Evolutionary conservation across 352 stramenopile species (phyloP), one percentile per base, ranked within the genome.

Genomic region (Globisporangium middletonii): DNA sequence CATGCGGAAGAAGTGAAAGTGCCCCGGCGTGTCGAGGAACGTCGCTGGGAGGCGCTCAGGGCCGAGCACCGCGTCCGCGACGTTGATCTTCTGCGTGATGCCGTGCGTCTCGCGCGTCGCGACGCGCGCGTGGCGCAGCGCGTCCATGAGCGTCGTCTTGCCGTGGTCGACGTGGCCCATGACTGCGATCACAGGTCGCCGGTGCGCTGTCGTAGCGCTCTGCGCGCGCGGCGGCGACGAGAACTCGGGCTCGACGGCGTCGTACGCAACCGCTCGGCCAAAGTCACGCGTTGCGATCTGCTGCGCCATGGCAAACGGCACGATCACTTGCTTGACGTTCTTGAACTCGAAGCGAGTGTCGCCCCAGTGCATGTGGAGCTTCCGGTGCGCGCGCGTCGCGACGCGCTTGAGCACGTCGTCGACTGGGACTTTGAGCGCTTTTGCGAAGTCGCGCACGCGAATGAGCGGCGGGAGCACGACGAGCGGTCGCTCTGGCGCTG

Each of bases 131-230:
- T 63, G 54, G 11, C 97, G 79, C 55, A 99, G 80, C n/a, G 86
- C 83, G 72, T 99, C 98, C 50, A 99, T 86, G 13, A 99, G 75
- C n/a, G 95, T 98, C 12, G 98, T 99, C 72, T 99, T 99, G 63
- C 98, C 98, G 75, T 99, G 98, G 80, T 99, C 97, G 26, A 99
- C 97, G 70, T 99, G 98, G 41, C 98, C 98, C 97, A 99, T 99
- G 42, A 99, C 97, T 9, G 96, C 98, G 37, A 99, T 96, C 49
- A 99, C 96, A 5, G 98, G 97, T 75, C 28, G 97, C 78, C 42
- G 96, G 65, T 47, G 55, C 59, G 53, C 59, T 23, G 38, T 37
- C 15, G 43, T 16, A n/a, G 47, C 35, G 28, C 9, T 23, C 19
- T 11, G 15, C 30, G 18, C n/a, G 38, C 37, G n/a, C n/a, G 57